Conservation (phyloP, 2,329 filamentous ascomycete genomes). For the Colletotrichum sp. region DNA sequence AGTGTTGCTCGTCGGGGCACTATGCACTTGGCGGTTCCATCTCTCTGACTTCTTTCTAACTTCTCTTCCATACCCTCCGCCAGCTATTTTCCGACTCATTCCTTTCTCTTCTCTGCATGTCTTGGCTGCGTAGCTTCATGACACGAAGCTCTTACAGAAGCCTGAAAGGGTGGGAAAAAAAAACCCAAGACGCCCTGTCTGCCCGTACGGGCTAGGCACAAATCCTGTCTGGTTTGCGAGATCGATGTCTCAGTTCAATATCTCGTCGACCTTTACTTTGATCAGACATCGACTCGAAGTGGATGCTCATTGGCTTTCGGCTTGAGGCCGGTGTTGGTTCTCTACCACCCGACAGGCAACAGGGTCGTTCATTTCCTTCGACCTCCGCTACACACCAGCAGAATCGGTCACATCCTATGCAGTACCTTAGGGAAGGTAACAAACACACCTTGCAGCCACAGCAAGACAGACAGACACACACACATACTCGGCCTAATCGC, state of each 20-base stretch:
- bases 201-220: background rate
- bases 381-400: background rate
- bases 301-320: background rate
- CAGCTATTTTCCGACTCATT: background rate
- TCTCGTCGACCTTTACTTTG: background rate
- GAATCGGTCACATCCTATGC: background rate
- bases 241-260: background rate
- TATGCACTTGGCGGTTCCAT: background rate
- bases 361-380: background rate
- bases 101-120: background rate
- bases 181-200: background rate
- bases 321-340: background rate
- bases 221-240: background rate
- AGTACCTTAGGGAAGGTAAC: background rate
- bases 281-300: background rate
- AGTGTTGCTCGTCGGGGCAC: background rate
- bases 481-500: background rate
- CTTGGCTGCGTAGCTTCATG: background rate
- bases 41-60: background rate
- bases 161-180: background rate
- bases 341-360: background rate
- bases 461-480: background rate
- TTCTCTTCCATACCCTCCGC: background rate
- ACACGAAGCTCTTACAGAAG: background rate
- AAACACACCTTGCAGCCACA: background rate